Base-by-base conservation (phyloP, 768 basidiomycete genomes). In the Pluteus cervinus region DNA sequence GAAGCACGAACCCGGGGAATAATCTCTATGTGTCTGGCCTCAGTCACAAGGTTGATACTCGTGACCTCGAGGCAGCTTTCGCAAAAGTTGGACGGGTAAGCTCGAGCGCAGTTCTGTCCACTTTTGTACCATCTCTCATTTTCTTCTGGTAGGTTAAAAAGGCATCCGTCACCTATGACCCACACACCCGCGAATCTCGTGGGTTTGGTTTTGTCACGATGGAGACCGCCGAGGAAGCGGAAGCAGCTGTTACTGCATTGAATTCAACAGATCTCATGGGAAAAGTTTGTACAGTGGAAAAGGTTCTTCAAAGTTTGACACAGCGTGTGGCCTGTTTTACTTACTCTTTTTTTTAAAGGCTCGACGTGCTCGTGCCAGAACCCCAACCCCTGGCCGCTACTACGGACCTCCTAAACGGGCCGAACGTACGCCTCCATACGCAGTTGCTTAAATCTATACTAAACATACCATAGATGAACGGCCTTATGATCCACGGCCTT, bases 341-440 rank as follows among this genome's bases (percentile, higher is more conserved):
- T 23, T 34, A 14, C 36, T 48, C 17, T 5, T 40, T 11, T 42
- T 15, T 28, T 39, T 17, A 15, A 39, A 89, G 88, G 90, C 90
- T 46, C 85, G 89, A 35, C 83, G 89, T 47, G 90, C 85, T 39
- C 82, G 90, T 44, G 90, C 89, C 12, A 73, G 90, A 46, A 87
- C 90, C 9, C 86, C 94, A 3, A 99, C 94, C 5, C 94, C 94
- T 3, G 94, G 94, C 18, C 68, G 85, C 37, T 99, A 99, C 73
- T 89, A 87, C 45, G 93, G 91, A 0, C 89, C 91, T 32, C 88
- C 91, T 29, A 91, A 93, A 65, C 74, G 86, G 25, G 63, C 67
- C 42, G 81, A 83, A 44, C 58, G 82, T 81, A 49, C 41, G 73
- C 59, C 24, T 48, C 40, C 18, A 43, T 35, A 15, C 25, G 36